Base-by-base conservation (phyloP, 225 moss, liverwort and hornwort species). In the Rhytidiadelphus loreus region DNA sequence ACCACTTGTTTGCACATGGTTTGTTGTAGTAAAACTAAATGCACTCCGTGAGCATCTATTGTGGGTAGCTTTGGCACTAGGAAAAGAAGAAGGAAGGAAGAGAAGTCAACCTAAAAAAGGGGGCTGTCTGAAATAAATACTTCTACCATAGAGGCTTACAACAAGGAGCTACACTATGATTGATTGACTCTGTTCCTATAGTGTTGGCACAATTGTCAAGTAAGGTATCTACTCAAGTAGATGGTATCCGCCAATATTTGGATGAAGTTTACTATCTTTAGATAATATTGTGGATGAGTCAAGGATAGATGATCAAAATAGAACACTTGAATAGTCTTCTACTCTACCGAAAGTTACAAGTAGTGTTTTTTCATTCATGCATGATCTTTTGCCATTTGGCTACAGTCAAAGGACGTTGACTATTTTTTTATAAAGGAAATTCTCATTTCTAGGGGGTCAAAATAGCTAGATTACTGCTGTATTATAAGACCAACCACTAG, bases 361-460 rank as follows among this genome's bases (percentile, higher is more conserved):
- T 8, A 22, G 20, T 55, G 55, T 55, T 55, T 55, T 7, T 7
- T n/a, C n/a, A n/a, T 48, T 7, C 11, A 11, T 16, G 2, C 18
- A 30, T 19, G 5, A 2, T 30, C 30, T 46, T 46, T 30, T 2
- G 0, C 4, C 19, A 74, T 7, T 32, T 20, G 19, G 18, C 18
- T 29, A 28, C 6, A 9, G 6, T 46, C 29, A 29, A 46, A 29
- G 10, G 8, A 6, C 3, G 0, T 16, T 6, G 11, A 0, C 4
- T 11, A 3, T 29, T 18, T 46, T 9, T 11, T 4, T 2, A 1
- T 8, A 9, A 16, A 44, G 0, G 3, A 28, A 44, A 2, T 43
- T 28, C 12, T 43, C 43, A 26, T 43, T 72, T 17, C 28, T 0
- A n/a, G 0, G 3, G 4, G 12, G 44, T 73, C 73, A 46, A 18